Conservation (phyloP, 768 basidiomycete species). For the Calocybe indica region DNA sequence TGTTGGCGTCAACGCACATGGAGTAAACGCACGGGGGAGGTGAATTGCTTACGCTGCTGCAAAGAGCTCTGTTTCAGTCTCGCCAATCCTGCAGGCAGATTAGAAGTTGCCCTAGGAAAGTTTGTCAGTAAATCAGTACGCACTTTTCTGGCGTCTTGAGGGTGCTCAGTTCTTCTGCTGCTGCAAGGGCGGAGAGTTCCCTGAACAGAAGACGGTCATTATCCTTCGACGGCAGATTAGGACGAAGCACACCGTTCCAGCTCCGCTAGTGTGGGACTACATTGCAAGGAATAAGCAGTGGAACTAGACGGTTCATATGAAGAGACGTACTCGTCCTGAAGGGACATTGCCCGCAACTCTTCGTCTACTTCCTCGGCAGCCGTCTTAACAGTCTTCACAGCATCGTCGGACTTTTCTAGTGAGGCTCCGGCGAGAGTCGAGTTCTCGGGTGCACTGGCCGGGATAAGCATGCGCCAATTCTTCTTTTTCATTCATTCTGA, state of each 20-base stretch:
- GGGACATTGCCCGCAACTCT: background rate
- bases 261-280: background rate
- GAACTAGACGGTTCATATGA: background rate
- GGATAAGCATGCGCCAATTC: background rate
- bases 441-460: background rate
- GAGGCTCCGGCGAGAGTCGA: background rate
- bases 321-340: background rate
- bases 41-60: constrained; percentile 4
- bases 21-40: background rate
- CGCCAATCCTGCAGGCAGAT: constrained; percentile 7
- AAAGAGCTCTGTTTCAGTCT: constrained; percentile 12
- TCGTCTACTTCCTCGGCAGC: background rate
- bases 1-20: background rate
- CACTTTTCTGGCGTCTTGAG: constrained; percentile 9
- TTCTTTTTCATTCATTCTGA: background rate
- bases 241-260: background rate
- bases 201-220: too few relatives aligned
- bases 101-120: background rate
- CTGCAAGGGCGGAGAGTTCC: background rate
- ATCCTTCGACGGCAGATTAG: too few relatives aligned
- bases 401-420: background rate
- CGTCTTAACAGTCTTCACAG: background rate
- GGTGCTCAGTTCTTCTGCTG: background rate
- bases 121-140: background rate
- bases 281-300: background rate